A percentile compares a stretch with the other conserved stretches of the same genome.
Evolutionary conservation across 129 eudicot genomes (phyloP).

Genomic region (Glebionis coronaria): DNA sequence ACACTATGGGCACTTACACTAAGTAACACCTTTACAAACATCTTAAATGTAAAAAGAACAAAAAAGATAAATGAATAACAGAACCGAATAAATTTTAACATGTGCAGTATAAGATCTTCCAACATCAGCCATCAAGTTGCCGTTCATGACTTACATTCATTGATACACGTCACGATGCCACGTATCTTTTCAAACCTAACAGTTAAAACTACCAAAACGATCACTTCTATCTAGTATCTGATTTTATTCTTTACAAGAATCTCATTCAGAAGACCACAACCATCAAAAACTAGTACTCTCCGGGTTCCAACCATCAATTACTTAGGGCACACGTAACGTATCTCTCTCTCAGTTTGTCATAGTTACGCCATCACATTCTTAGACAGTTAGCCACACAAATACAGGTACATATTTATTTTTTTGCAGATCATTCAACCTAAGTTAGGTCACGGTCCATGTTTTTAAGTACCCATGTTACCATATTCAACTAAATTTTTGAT

Average conservation of each 20-base stretch:
- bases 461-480: conserved; percentile 4
- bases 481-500: conserved; percentile 13
- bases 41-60: conserved; percentile 15
- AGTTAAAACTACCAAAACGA: neutral
- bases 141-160: neutral
- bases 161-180: too few relatives aligned
- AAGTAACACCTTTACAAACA: conserved; percentile 15
- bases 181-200: neutral
- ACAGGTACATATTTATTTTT: neutral
- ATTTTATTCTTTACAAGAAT: conserved; percentile 8
- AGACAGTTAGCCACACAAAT: conserved; percentile 8
- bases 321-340: neutral
- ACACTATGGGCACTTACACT: neutral
- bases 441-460: conserved; percentile 4
- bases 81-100: neutral
- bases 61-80: neutral
- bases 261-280: conserved; percentile 5
- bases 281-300: conserved; percentile 10
- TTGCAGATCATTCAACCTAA: neutral
- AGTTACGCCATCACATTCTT: conserved; percentile 3
- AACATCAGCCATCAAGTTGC: neutral
- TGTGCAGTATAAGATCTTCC: conserved; percentile 5
- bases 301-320: conserved; percentile 1
- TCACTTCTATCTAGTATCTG: conserved; percentile 3
- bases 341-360: conserved; percentile 5